Conservation (phyloP, 2,329 filamentous ascomycete genomes). For the Neophaeococcomyces mojaviensis region DNA sequence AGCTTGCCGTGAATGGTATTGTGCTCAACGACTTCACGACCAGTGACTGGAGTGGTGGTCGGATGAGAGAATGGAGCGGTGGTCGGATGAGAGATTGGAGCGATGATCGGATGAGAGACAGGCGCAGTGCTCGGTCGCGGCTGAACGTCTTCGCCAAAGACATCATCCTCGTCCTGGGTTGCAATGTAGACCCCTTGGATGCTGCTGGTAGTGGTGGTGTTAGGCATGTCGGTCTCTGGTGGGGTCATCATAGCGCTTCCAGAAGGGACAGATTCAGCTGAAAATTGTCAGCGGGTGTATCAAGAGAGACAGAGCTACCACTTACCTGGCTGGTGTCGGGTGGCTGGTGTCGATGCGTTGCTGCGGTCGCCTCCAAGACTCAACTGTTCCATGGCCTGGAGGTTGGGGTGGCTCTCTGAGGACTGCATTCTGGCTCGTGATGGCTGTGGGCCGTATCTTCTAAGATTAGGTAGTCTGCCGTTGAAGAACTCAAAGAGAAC, state of each 20-base stretch:
- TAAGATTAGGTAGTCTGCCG: too few species aligned
- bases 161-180: too few species aligned
- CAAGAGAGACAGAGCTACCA: not conserved
- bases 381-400: constrained; percentile 1
- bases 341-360: not conserved
- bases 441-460: not conserved
- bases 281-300: not conserved
- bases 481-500: too few species aligned
- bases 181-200: not conserved
- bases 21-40: constrained; percentile 3
- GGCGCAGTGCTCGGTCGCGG: too few species aligned
- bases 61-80: not conserved
- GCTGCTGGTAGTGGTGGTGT: not conserved
- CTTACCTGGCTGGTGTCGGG: constrained; percentile 2
- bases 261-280: not conserved
- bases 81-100: not conserved
- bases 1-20: constrained; percentile 5
- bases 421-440: constrained; percentile 2
- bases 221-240: not conserved
- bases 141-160: too few species aligned
- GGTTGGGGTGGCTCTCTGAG: not conserved
- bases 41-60: not conserved
- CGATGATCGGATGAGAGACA: not conserved
- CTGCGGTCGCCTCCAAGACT: not conserved
- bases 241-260: not conserved